Base-by-base conservation (phyloP, 768 basidiomycete genomes). In the Agaricus subrufescens region DNA sequence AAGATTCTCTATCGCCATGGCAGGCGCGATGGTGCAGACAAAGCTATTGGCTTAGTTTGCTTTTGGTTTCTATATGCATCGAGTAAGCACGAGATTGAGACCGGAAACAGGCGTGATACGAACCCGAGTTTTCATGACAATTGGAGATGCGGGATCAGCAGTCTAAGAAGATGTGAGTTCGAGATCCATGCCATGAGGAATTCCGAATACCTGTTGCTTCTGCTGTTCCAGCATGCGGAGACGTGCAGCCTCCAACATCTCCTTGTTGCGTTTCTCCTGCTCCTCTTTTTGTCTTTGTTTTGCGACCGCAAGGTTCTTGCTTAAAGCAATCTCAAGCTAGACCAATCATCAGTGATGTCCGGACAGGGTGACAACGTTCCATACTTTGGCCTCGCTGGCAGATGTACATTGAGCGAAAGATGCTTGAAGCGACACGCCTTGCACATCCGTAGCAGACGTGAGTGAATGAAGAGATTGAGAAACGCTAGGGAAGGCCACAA, bases 371-470 rank as follows among this genome's bases (percentile, higher is more conserved):
- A 34, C 7, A 11, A 6, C 11, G n/a, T 43, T 27, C 64, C 71
- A 55, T 42, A 88, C 88, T 80, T 90, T 88, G 40, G 86, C 87
- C 70, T 90, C 84, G 62, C 88, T 88, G 68, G 88, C 82, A 4
- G 83, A 81, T 34, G 83, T 81, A 37, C 81, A 80, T 56, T 82
- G 79, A 1, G 83, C 81, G 65, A 86, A 86, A 84, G 87, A 84
- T 63, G 75, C 82, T 69, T 91, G 88, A 1, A 91, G 73, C 0
- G 82, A 72, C 29, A 91, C 77, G 62, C 76, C 77, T 61, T 81
- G 78, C 50, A 91, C 75, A 70, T 79, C 86, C 63, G 83, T 88
- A 8, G 89, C 89, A 61, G 86, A 81, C 0, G 89, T 87, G 39
- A 91, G 77, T 0, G 82, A 74, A 50, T 85, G 82, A 52, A 91